Conservation (phyloP, 1,139 yeast species). For the Saccharomycopsis crataegensis region DNA sequence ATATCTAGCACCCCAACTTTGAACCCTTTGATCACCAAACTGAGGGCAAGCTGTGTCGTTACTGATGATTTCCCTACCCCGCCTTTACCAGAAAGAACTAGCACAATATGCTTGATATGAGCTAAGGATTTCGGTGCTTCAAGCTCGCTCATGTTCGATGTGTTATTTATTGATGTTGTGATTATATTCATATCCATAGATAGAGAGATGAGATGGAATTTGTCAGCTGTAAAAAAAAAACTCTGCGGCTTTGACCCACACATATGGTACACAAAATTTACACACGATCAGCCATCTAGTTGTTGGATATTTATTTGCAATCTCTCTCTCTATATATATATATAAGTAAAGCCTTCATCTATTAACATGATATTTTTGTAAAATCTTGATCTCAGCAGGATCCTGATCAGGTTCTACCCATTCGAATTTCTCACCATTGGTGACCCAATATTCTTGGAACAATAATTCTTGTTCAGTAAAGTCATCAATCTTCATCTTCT, state of each 20-base stretch:
- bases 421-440: conserved; percentile 61
- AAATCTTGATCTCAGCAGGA: conserved; percentile 40
- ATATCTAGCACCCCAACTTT: conserved; percentile 91
- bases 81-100: conserved; percentile 90
- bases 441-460: conserved; percentile 61
- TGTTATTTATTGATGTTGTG: neutral
- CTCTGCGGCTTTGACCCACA: too few relatives aligned
- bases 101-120: conserved; percentile 66
- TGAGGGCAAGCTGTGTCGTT: conserved; percentile 84
- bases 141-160: conserved; percentile 4
- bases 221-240: too few relatives aligned
- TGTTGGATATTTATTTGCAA: neutral
- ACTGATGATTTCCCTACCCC: conserved; percentile 97
- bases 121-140: conserved; percentile 44
- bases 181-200: too few relatives aligned
- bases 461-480: conserved; percentile 44
- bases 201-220: too few relatives aligned
- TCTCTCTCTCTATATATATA: neutral
- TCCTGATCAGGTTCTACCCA: conserved; percentile 73
- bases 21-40: conserved; percentile 60
- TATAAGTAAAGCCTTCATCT: neutral
- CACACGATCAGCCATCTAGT: too few relatives aligned
- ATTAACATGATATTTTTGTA: conserved; percentile 8
- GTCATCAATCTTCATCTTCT: conserved; percentile 14
- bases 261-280: too few relatives aligned